phyloP scores from a whole-genome alignment of 2,329 filamentous ascomycete genomes.

The Epichloe gansuensis region DNA sequence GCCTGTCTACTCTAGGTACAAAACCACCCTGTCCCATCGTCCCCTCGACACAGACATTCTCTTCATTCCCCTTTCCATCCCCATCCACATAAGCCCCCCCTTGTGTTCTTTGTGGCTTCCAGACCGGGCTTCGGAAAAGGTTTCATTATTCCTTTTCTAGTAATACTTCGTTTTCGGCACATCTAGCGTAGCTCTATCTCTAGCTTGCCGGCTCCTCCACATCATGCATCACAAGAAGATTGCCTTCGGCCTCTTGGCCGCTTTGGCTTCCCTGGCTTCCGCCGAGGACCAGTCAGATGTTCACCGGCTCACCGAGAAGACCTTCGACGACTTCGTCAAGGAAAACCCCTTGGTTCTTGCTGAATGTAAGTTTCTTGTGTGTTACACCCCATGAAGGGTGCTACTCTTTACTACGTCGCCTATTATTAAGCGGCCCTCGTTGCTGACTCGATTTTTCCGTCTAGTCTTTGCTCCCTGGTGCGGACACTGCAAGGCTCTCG shows the following conservation, averaged over 20 bases:
- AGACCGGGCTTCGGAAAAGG: background rate
- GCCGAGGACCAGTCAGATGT: constrained; percentile 61
- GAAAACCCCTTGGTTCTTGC: constrained; percentile 80
- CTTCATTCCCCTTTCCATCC: constrained; percentile 9
- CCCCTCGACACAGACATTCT: background rate
- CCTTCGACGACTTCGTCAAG: constrained; percentile 76
- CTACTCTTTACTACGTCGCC: background rate
- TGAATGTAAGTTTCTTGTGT: constrained; percentile 61
- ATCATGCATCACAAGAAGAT: constrained; percentile 39
- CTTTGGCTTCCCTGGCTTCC: constrained; percentile 43
- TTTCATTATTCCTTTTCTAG: background rate
- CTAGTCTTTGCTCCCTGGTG: constrained; percentile 84
- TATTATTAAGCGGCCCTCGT: constrained; percentile 1
- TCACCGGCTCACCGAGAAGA: constrained; percentile 68
- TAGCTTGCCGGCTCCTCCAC: constrained; percentile 1
- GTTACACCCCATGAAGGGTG: no score
- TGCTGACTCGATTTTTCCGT: constrained; percentile 21
- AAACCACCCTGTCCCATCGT: constrained; percentile 19
- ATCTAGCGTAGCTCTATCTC: background rate
- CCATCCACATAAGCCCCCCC: constrained; percentile 4
- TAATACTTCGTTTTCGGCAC: background rate
- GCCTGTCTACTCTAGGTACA: constrained; percentile 15
- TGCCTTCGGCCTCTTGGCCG: constrained; percentile 40
- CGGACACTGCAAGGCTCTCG: constrained; percentile 97
- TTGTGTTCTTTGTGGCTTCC: constrained; percentile 4